These are phyloP conservation scores for Ophiostoma perfectum DNA, from an alignment of 2,329 filamentous ascomycete genomes.

Conservation along the genomic window DNA sequence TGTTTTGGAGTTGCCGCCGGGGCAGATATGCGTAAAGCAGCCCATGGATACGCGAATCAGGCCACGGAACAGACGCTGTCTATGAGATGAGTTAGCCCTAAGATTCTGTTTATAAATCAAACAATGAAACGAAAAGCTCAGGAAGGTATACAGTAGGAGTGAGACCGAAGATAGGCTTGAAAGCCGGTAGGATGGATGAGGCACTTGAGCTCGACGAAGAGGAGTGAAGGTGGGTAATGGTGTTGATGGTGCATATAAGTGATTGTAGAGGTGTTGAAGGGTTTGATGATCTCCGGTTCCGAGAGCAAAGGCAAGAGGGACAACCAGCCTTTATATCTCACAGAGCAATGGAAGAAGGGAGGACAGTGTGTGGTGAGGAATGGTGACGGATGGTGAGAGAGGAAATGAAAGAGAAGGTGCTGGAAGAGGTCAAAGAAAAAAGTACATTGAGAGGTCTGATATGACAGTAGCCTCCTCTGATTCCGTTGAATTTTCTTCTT, in stretches of 20 bases:
- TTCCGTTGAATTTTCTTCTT: not conserved
- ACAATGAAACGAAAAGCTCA: not conserved
- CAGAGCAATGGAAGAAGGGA: not conserved
- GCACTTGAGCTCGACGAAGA: not conserved
- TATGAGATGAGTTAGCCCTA: not conserved
- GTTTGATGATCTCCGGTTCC: not conserved
- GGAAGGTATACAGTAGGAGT: not conserved
- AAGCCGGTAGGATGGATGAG: not conserved
- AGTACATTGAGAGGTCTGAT: not conserved
- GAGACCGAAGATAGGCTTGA: not conserved
- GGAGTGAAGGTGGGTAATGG: not conserved
- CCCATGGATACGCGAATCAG: not conserved
- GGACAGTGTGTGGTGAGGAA: not conserved
- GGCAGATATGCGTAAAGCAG: constrained; percentile 3
- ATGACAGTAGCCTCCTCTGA: not conserved
- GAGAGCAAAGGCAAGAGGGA: not conserved
- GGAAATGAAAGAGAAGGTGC: not conserved
- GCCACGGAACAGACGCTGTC: not conserved
- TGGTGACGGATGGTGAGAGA: not conserved
- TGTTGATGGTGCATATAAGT: not conserved
- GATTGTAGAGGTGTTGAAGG: not conserved
- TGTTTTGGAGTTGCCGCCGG: constrained; percentile 1
- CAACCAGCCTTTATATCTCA: not conserved
- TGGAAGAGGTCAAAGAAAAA: not conserved
- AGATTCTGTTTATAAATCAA: no score